Conservation (phyloP, 2,329 filamentous ascomycete genomes). For the Fusarium sp. region DNA sequence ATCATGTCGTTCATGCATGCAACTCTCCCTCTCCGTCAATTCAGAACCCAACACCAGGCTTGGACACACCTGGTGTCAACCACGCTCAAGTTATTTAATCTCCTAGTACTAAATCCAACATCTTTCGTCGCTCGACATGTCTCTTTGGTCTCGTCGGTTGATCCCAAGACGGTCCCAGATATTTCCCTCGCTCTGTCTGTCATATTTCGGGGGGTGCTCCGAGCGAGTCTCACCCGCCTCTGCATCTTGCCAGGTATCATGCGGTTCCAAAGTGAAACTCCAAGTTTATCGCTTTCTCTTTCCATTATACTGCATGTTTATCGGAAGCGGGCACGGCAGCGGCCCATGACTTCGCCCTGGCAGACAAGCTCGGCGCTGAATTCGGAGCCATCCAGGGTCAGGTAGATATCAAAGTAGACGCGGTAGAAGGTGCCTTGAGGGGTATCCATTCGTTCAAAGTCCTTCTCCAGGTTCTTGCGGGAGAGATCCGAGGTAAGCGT, state of each 20-base stretch:
- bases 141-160: constrained; percentile 15
- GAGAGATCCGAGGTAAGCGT: constrained; percentile 97
- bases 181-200: constrained; percentile 11
- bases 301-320: constrained; percentile 49
- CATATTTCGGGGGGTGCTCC: constrained; percentile 2
- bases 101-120: constrained; percentile 38
- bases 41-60: constrained; percentile 31
- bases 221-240: constrained; percentile 12
- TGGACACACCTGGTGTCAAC: constrained; percentile 28
- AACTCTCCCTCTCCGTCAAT: constrained; percentile 31
- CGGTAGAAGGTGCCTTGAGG: constrained; percentile 97
- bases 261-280: constrained; percentile 40
- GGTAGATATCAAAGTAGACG: constrained; percentile 82
- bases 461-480: constrained; percentile 98
- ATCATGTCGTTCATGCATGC: constrained; percentile 37
- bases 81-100: constrained; percentile 23
- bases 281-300: constrained; percentile 37
- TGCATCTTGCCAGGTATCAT: constrained; percentile 45
- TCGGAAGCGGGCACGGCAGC: constrained; percentile 90
- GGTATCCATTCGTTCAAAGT: constrained; percentile 99
- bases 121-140: constrained; percentile 35
- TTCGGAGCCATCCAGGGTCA: constrained; percentile 96
- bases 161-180: constrained; percentile 24
- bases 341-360: constrained; percentile 98
- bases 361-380: constrained; percentile 99